Evolutionary conservation across 805 yeast genomes (phyloP).

Genomic region (Yarrowia bubula): DNA sequence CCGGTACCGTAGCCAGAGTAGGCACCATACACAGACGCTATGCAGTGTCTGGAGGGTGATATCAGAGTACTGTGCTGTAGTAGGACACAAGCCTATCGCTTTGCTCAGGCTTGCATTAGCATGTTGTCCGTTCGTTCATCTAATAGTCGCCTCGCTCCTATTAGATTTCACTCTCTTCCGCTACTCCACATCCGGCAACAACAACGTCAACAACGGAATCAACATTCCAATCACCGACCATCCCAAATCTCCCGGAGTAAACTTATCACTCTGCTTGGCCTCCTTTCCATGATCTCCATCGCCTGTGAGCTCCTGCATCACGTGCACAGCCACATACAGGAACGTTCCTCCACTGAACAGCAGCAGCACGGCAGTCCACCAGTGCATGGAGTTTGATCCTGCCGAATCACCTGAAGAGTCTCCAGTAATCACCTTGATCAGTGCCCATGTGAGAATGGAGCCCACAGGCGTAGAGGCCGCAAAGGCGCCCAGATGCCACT

Average conservation of each 20-base stretch:
- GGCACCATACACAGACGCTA: too few species aligned
- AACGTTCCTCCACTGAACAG: constrained; percentile 72
- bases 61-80: too few species aligned
- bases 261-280: constrained; percentile 16
- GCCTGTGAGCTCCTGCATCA: constrained; percentile 45
- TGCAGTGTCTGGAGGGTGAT: too few species aligned
- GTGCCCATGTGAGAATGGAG: constrained; percentile 51
- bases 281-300: constrained; percentile 17
- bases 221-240: constrained; percentile 38
- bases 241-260: constrained; percentile 30
- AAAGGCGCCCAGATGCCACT: constrained; percentile 53
- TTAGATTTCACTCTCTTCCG: not conserved
- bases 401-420: constrained; percentile 27
- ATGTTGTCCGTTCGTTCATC: too few species aligned
- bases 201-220: constrained; percentile 38
- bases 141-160: not conserved
- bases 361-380: constrained; percentile 52
- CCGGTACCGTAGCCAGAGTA: too few species aligned
- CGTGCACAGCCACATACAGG: constrained; percentile 66
- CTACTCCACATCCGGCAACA: constrained; percentile 36
- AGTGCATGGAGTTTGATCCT: constrained; percentile 33
- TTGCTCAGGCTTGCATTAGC: too few species aligned
- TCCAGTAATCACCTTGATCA: constrained; percentile 40
- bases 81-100: too few species aligned
- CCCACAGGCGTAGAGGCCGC: constrained; percentile 61